These are phyloP conservation scores for Hypoxylon sp. DNA, from an alignment of 2,329 filamentous ascomycete genomes.

Conservation along the genomic window DNA sequence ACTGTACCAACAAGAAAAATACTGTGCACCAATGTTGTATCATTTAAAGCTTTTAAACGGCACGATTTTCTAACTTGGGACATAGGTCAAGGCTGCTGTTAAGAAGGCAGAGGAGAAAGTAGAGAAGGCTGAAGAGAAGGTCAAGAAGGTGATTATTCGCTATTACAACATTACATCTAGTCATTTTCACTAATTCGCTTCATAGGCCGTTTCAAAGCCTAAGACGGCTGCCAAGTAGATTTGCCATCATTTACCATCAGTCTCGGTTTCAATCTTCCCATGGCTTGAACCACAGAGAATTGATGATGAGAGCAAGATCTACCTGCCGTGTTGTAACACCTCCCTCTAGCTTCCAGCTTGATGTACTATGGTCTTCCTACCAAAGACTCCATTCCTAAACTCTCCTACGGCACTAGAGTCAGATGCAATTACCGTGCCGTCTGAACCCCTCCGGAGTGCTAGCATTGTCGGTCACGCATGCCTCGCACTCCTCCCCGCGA, in stretches of 20 bases:
- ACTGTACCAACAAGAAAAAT: neutral
- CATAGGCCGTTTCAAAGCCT: slow-evolving; percentile 47
- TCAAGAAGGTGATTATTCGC: slow-evolving; percentile 29
- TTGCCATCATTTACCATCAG: neutral
- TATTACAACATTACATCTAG: neutral
- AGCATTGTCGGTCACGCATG: neutral
- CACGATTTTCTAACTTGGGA: slow-evolving; percentile 40
- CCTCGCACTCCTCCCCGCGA: neutral
- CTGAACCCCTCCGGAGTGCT: neutral
- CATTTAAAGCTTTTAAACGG: neutral
- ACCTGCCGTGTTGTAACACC: slow-evolving; percentile 4
- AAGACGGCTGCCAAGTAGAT: slow-evolving; percentile 50
- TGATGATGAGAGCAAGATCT: slow-evolving; percentile 14
- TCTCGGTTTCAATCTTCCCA: slow-evolving; percentile 6
- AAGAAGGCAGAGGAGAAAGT: slow-evolving; percentile 53
- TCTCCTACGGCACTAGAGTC: slow-evolving; percentile 6
- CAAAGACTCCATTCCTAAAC: neutral
- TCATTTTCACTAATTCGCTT: slow-evolving; percentile 4
- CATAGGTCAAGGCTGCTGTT: slow-evolving; percentile 53
- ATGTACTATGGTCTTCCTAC: slow-evolving; percentile 5
- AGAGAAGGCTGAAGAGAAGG: slow-evolving; percentile 51
- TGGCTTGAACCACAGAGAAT: neutral
- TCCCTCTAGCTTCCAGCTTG: slow-evolving; percentile 13
- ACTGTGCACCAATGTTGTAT: neutral
- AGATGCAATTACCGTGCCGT: neutral